Conservation (phyloP, 2,329 filamentous ascomycete genomes). For the Nothophaeocryptopus gaeumannii region DNA sequence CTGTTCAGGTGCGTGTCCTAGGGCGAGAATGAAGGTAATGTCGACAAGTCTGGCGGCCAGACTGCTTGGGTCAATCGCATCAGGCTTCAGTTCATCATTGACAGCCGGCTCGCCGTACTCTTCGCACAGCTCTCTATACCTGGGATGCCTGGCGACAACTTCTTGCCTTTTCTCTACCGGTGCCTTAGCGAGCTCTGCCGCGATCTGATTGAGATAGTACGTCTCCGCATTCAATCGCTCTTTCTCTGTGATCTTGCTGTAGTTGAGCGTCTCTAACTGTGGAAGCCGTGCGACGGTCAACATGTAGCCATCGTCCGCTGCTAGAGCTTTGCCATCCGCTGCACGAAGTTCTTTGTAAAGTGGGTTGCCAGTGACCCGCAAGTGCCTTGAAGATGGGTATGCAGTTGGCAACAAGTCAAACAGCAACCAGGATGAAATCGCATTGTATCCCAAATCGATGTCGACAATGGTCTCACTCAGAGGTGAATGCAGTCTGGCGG, state of each 20-base stretch:
- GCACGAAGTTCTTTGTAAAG: constrained; percentile 62
- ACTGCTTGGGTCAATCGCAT: constrained; percentile 66
- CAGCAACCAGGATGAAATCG: constrained; percentile 63
- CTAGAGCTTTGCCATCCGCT: constrained; percentile 43
- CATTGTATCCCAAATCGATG: constrained; percentile 48
- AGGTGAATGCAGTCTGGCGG: constrained; percentile 9
- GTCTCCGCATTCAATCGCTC: constrained; percentile 87
- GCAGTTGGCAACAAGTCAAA: constrained; percentile 63
- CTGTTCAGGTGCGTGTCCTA: constrained; percentile 14
- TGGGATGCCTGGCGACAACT: constrained; percentile 64
- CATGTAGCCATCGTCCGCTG: constrained; percentile 82
- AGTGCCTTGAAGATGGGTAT: constrained; percentile 70
- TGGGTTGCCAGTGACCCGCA: constrained; percentile 84
- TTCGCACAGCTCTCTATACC: constrained; percentile 71
- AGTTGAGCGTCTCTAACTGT: constrained; percentile 68
- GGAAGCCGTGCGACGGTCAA: constrained; percentile 74
- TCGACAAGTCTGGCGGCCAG: constrained; percentile 73
- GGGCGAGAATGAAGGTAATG: constrained; percentile 56
- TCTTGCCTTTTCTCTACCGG: constrained; percentile 49
- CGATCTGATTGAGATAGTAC: constrained; percentile 86
- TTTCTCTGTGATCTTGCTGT: constrained; percentile 62
- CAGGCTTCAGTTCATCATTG: constrained; percentile 34
- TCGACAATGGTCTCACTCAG: constrained; percentile 37
- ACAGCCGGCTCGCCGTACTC: constrained; percentile 69
- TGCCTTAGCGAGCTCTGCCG: constrained; percentile 65